A percentile compares a stretch with the other conserved stretches of the same genome.
Conservation (phyloP, 2,329 filamentous ascomycete species). For the Monosporascus cannonballus region DNA sequence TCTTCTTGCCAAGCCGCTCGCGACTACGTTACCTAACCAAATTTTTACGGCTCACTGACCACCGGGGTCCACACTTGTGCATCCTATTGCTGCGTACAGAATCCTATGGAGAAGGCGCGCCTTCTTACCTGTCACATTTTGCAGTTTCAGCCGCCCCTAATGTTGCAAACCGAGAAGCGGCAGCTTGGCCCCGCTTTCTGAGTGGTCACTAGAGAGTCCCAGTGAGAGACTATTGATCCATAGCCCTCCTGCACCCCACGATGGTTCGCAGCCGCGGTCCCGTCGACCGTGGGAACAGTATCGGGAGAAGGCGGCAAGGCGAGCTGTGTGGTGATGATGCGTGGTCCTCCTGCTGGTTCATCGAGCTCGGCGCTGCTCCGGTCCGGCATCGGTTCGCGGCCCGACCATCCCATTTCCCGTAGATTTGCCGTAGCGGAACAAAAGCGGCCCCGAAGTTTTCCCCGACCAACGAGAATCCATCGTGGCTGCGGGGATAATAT, state of each 20-base stretch:
- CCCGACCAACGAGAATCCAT: not conserved
- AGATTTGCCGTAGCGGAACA: constrained; percentile 11
- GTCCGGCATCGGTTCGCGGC: constrained; percentile 10
- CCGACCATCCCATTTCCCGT: constrained; percentile 10
- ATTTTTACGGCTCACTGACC: not conserved
- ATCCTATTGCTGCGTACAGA: not conserved
- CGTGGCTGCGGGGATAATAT: not conserved
- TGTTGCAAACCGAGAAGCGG: no score
- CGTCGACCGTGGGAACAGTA: no score
- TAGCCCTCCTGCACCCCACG: no score
- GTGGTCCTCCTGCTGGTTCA: constrained; percentile 6
- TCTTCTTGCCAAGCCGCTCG: not conserved
- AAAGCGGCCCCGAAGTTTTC: constrained; percentile 11
- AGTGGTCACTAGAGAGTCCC: no score
- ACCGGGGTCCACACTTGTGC: not conserved
- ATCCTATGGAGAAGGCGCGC: no score
- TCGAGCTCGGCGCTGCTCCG: not conserved
- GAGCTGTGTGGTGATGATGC: not conserved
- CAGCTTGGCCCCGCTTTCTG: no score
- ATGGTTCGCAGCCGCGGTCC: no score
- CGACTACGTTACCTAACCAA: not conserved
- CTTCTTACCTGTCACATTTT: no score
- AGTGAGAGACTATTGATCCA: no score
- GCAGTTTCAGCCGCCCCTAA: no score
- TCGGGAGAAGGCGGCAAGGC: no score